phyloP scores from a whole-genome alignment of 1,284 basidiomycete genomes.

The Psilocybe mexicana region DNA sequence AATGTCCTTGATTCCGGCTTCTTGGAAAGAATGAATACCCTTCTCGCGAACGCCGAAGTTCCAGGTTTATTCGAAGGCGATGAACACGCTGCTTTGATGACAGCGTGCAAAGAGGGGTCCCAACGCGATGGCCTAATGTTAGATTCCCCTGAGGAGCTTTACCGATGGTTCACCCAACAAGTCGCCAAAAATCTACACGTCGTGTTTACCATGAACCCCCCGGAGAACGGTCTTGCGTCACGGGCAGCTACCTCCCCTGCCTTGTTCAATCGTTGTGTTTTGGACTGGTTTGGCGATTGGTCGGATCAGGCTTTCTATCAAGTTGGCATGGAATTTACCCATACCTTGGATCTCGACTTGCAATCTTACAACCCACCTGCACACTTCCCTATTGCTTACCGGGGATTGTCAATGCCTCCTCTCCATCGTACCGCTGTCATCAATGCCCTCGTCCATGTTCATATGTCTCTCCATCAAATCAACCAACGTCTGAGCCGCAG shows the following conservation, averaged over 20 bases:
- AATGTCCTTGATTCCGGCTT: conserved; percentile 99
- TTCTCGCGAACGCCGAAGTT: conserved; percentile 99
- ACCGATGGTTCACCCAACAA: conserved; percentile 96
- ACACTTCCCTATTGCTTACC: conserved; percentile 88
- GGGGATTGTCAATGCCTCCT: conserved; percentile 80
- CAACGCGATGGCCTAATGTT: conserved; percentile 97
- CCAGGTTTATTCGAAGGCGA: conserved; percentile 99
- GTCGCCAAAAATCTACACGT: conserved; percentile 96
- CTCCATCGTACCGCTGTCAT: conserved; percentile 86
- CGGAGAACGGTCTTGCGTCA: conserved; percentile 92
- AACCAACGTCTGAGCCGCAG: conserved; percentile 88
- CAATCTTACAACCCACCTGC: conserved; percentile 76
- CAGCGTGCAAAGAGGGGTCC: conserved; percentile 97
- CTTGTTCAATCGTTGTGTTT: conserved; percentile 95
- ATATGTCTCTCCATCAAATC: conserved; percentile 87
- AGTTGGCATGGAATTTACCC: conserved; percentile 94
- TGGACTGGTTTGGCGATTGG: conserved; percentile 99
- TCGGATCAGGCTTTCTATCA: conserved; percentile 97
- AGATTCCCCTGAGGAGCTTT: conserved; percentile 95
- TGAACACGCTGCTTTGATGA: conserved; percentile 96
- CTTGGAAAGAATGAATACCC: conserved; percentile 98
- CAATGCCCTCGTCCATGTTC: conserved; percentile 93
- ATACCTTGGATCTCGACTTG: conserved; percentile 87
- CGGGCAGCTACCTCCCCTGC: conserved; percentile 97
- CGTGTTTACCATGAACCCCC: conserved; percentile 99